A percentile compares a stretch with the other conserved stretches of the same genome.
Conservation (phyloP, 2,329 filamentous ascomycete genomes). For the Harringtonia lauricola region DNA sequence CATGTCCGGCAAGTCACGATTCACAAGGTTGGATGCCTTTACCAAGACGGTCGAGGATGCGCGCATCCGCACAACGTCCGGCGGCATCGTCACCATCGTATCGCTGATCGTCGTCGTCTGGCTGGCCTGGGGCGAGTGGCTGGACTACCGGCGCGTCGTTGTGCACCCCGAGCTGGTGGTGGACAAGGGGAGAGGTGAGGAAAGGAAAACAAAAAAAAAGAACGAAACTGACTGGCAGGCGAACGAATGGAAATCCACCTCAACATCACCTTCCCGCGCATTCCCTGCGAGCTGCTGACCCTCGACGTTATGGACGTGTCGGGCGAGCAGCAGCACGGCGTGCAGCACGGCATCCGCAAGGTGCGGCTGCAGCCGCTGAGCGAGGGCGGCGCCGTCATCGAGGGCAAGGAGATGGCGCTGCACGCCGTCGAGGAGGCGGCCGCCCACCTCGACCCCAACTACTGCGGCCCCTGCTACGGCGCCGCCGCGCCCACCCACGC, state of each 20-base stretch:
- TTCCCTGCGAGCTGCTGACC: slow-evolving; percentile 91
- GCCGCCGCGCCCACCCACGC: slow-evolving; percentile 62
- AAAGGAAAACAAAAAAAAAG: neutral
- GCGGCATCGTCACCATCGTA: slow-evolving; percentile 86
- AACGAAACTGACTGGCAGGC: slow-evolving; percentile 36
- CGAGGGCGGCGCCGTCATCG: slow-evolving; percentile 69
- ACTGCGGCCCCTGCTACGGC: slow-evolving; percentile 92
- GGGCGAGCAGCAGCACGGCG: slow-evolving; percentile 89
- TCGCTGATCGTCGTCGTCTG: slow-evolving; percentile 83
- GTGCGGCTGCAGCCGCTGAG: slow-evolving; percentile 63
- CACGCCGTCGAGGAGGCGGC: slow-evolving; percentile 58
- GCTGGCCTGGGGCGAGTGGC: slow-evolving; percentile 91
- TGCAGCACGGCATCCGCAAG: slow-evolving; percentile 87
- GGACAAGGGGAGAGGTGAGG: slow-evolving; percentile 79
- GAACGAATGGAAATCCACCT: slow-evolving; percentile 99
- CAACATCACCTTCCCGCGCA: slow-evolving; percentile 87
- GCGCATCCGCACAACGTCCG: slow-evolving; percentile 86
- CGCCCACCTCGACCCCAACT: slow-evolving; percentile 74
- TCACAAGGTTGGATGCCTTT: slow-evolving; percentile 95
- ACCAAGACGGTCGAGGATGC: slow-evolving; percentile 99
- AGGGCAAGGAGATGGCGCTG: slow-evolving; percentile 57
- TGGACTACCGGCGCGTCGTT: slow-evolving; percentile 75
- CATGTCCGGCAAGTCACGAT: slow-evolving; percentile 88
- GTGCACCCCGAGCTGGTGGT: slow-evolving; percentile 91
- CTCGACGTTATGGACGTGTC: slow-evolving; percentile 99